Evolutionary conservation across 495 filamentous ascomycete species (phyloP), one percentile per base, ranked within the genome.

Genomic region (Lasiosphaeria miniovina): DNA sequence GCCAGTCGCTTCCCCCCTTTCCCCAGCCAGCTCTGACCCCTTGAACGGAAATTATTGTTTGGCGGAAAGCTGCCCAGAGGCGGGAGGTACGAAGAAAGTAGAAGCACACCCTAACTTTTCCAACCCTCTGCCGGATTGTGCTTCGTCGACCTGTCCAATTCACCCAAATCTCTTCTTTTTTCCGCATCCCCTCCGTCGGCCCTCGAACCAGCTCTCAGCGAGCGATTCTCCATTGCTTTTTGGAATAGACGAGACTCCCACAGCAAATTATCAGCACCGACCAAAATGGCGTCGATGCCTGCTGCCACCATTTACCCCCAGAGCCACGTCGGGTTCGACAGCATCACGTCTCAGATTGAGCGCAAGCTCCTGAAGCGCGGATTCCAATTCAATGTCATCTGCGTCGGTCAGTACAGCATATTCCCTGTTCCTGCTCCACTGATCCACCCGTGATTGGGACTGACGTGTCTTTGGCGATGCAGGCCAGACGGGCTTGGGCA

Each of bases 311-410:
- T 98, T 68, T 96, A 90, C 74, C 94, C 94, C 69, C 86, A 90
- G 72, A 94, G 88, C 86, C 93, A 98, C 82, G 94, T 98, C 78
- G 93, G 95, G 84, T 96, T 98, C 80, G 93, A 98, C 81, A 97
- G 94, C 79, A 97, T 98, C 78, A 96, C 93, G 59, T 90, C 87
- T 40, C 93, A 98, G 80, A 97, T 98, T 68, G 93, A 98, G 84
- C 88, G 90, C 78, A 99, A 99, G 87, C 89, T 99, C 66, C 79
- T 99, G 76, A 99, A 99, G 85, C 92, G 94, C 74, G 94, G 94
- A 66, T 99, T 99, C 77, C 94, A 99, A 77, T 99, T 99, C 85
- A 99, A 99, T 76, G 88, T 99, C 67, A 99, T 99, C 78, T 98
- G 95, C 77, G 94, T 99, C 77, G 94, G 94, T 98, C 81, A 72